Evolutionary conservation across 148 eudicot species (phyloP).

Genomic region (Silene uniflora): DNA sequence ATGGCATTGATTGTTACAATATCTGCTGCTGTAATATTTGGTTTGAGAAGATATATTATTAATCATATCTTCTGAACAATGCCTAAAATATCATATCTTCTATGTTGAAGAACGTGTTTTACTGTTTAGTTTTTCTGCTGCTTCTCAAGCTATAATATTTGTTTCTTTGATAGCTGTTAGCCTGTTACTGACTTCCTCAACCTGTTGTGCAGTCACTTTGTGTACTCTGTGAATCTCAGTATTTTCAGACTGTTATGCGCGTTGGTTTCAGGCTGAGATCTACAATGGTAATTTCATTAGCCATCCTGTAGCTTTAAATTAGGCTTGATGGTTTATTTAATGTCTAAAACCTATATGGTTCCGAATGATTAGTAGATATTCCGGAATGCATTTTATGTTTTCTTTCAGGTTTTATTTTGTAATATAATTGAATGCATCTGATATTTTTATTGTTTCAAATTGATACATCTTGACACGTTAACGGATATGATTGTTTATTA

Average conservation of each 20-base stretch:
- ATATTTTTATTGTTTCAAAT: too few species aligned
- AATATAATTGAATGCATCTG: too few species aligned
- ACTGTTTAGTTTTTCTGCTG: too few species aligned
- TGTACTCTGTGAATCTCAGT: slow-evolving; percentile 60
- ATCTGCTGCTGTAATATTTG: too few species aligned
- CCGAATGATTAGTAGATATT: too few species aligned
- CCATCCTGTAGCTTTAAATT: neutral
- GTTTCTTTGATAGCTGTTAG: neutral
- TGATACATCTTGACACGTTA: too few species aligned
- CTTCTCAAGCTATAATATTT: neutral
- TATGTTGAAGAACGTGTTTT: too few species aligned
- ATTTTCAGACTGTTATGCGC: slow-evolving; percentile 55
- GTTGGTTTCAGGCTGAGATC: slow-evolving; percentile 61
- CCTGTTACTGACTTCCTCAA: neutral
- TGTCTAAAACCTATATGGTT: neutral
- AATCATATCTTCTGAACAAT: neutral
- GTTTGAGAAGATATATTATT: too few species aligned
- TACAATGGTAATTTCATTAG: slow-evolving; percentile 33
- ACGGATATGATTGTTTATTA: too few species aligned
- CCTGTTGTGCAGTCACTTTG: slow-evolving; percentile 40
- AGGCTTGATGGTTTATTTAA: neutral
- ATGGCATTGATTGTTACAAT: neutral
- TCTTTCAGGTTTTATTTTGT: neutral
- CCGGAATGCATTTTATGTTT: too few species aligned
- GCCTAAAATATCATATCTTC: neutral